Base-by-base conservation (phyloP, 163 green algal genomes). In the Scenedesmus sp. region DNA sequence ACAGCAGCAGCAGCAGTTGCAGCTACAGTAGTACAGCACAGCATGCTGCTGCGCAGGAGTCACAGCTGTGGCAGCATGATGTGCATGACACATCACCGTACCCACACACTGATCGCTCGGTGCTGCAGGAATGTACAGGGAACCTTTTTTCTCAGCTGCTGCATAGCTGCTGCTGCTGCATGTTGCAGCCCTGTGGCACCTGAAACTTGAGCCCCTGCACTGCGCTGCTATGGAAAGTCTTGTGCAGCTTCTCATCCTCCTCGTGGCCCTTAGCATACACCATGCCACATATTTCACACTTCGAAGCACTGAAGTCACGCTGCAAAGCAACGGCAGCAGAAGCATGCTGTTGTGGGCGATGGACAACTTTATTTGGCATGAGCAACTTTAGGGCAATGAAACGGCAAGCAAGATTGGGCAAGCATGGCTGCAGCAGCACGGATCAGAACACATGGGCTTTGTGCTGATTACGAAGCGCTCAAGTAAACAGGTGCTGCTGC, bases 211-310 rank as follows among this genome's bases (percentile, higher is more conserved):
- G 70, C 18, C 91, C 93, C 49, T 91, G 72, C 0, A 86, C 30
- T 22, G 72, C 79, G 15, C 37, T 91, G 44, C 81, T 80, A 80
- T 97, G 95, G 81, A 92, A 95, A 10, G 65, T 37, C 5, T 80
- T 90, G 80, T 97, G 95, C 76, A 94, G 53, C 46, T 87, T 89
- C 59, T 97, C 95, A 49, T 97, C 95, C 16, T 87, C 56, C 46
- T 92, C 86, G 10, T 95, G 85, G 30, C 91, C 93, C 84, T 88
- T 94, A 15, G 94, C 90, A 51, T 97, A 97, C 46, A 95, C 73
- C 89, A 97, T 90, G 61, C 94, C 93, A 70, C 95, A 97, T 2
- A 92, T 44, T 18, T 76, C 79, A 87, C 95, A 97, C 16, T 42
- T 68, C 33, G 26, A 70, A 22, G 88, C 88, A 37, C 44, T 59